These are phyloP conservation scores for Suillus americanus DNA, from an alignment of 768 basidiomycete species.

Conservation along the genomic window DNA sequence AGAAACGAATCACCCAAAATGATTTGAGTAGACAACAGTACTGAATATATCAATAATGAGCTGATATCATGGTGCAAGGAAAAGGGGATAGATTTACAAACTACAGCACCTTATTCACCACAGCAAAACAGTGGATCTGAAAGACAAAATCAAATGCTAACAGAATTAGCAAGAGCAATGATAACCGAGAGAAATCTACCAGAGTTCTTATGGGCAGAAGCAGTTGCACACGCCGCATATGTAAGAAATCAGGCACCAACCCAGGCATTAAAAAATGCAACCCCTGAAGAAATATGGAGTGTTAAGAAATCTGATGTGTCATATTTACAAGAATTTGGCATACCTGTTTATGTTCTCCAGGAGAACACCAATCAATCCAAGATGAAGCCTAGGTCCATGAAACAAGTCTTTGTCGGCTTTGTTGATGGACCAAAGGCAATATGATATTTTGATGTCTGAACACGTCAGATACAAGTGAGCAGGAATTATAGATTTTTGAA, in stretches of 20 bases:
- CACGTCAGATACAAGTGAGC: background rate
- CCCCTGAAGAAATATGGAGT: slow-evolving; percentile 12
- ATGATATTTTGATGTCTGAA: slow-evolving; percentile 13
- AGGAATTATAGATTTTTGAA: background rate
- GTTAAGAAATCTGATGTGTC: slow-evolving; percentile 25
- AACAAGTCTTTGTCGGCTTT: slow-evolving; percentile 16
- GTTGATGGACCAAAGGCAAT: slow-evolving; percentile 9
- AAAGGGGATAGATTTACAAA: slow-evolving; percentile 31
- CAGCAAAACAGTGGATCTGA: slow-evolving; percentile 41
- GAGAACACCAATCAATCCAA: slow-evolving; percentile 15
- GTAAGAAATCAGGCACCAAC: slow-evolving; percentile 23
- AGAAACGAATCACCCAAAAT: slow-evolving; percentile 2
- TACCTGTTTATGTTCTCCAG: slow-evolving; percentile 13
- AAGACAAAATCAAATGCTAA: slow-evolving; percentile 32
- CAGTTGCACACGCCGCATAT: slow-evolving; percentile 26
- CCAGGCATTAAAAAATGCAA: background rate
- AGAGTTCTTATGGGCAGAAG: slow-evolving; percentile 34
- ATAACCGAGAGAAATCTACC: slow-evolving; percentile 24
- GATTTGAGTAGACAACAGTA: slow-evolving; percentile 31
- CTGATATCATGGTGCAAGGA: slow-evolving; percentile 20
- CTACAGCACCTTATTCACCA: slow-evolving; percentile 35
- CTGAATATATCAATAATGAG: slow-evolving; percentile 28
- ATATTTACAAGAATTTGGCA: slow-evolving; percentile 25
- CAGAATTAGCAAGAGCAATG: slow-evolving; percentile 34
- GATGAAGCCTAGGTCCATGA: slow-evolving; percentile 8